Conservation (phyloP, 164 flowering plant genomes). For the Protea cynaroides region DNA sequence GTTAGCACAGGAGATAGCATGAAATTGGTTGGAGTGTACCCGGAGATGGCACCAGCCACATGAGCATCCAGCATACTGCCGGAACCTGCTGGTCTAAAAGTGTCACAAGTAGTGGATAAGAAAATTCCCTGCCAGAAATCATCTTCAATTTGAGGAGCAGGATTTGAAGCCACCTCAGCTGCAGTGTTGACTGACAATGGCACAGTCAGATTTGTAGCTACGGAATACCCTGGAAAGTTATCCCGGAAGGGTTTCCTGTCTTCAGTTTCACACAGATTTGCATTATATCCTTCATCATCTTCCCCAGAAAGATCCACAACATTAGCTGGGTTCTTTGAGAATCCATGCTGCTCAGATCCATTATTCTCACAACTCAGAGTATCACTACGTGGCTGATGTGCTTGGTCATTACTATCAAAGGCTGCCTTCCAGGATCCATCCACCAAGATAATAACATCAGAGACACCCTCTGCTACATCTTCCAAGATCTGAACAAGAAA, state of each 20-base stretch:
- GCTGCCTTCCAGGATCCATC: slow-evolving; percentile 78
- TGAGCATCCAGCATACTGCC: slow-evolving; percentile 14
- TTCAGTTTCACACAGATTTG: slow-evolving; percentile 23
- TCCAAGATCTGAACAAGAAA: slow-evolving; percentile 41
- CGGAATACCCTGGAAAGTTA: slow-evolving; percentile 10
- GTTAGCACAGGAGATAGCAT: slow-evolving; percentile 30
- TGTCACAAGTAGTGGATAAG: slow-evolving; percentile 8
- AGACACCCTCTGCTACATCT: slow-evolving; percentile 54
- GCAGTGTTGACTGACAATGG: slow-evolving; percentile 15
- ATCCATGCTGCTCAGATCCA: slow-evolving; percentile 20
- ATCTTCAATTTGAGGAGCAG: slow-evolving; percentile 18
- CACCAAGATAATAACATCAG: slow-evolving; percentile 51
- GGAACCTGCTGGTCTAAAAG: slow-evolving; percentile 11
- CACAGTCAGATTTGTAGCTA: slow-evolving; percentile 3
- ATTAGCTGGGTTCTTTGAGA: slow-evolving; percentile 9
- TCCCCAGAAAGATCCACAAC: slow-evolving; percentile 57
- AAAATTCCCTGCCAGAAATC: slow-evolving; percentile 32
- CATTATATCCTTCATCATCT: slow-evolving; percentile 26
- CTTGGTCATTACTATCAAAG: slow-evolving; percentile 23
- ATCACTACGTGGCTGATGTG: slow-evolving; percentile 18
- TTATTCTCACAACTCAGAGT: slow-evolving; percentile 17
- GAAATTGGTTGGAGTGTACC: slow-evolving; percentile 11
- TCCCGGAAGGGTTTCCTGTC: slow-evolving; percentile 49
- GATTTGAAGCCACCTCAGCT: slow-evolving; percentile 19
- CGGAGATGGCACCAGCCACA: slow-evolving; percentile 12